phyloP scores from a whole-genome alignment of 768 basidiomycete species.

The Agaricus subrufescens region DNA sequence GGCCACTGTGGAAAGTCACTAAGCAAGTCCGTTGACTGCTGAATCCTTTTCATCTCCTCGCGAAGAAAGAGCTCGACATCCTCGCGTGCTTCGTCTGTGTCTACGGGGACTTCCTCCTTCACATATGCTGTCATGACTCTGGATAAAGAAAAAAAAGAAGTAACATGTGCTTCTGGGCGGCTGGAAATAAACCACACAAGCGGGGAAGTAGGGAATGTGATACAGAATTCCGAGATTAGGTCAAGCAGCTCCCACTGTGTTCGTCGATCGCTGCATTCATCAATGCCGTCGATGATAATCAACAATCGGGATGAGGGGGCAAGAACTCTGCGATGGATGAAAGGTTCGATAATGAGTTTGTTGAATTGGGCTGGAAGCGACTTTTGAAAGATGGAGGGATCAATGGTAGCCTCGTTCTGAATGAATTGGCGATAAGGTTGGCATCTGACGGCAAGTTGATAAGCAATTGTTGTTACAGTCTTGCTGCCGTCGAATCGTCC shows the following conservation, averaged over 20 bases:
- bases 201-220: constrained; percentile 7
- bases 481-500: neutral
- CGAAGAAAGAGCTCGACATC: constrained; percentile 17
- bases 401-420: neutral
- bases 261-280: constrained; percentile 17
- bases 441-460: constrained; percentile 14
- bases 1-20: constrained; percentile 16
- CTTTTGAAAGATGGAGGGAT: constrained; percentile 10
- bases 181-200: constrained; percentile 22
- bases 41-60: constrained; percentile 9
- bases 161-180: constrained; percentile 21
- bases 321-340: neutral
- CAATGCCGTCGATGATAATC: constrained; percentile 21
- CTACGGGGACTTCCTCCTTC: constrained; percentile 2
- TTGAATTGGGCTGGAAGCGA: constrained; percentile 11
- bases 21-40: neutral
- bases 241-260: constrained; percentile 15
- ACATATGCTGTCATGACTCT: neutral
- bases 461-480: constrained; percentile 12
- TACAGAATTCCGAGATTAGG: constrained; percentile 1
- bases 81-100: constrained; percentile 9
- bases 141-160: neutral
- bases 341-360: constrained; percentile 12
- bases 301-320: neutral
- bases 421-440: constrained; percentile 6